Evolutionary conservation across 2,329 filamentous ascomycete genomes (phyloP).

Genomic region (Beauveria medogensis): DNA sequence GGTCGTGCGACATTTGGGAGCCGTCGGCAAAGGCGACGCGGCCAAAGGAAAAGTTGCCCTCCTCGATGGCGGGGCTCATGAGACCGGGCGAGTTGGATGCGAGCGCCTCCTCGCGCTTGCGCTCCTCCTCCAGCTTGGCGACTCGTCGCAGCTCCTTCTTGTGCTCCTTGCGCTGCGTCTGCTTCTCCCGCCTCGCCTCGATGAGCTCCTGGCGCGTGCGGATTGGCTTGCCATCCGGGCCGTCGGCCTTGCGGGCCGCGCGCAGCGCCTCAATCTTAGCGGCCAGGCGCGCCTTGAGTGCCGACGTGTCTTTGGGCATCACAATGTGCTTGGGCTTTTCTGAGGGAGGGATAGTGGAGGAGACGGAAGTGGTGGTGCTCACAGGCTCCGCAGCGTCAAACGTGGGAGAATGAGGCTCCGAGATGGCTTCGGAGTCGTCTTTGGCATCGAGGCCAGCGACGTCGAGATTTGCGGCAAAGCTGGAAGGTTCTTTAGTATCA

Average conservation of each 20-base stretch:
- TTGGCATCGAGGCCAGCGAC: slow-evolving; percentile 26
- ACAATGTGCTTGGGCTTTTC: slow-evolving; percentile 59
- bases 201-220: slow-evolving; percentile 86
- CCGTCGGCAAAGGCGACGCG: slow-evolving; percentile 88
- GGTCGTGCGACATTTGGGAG: slow-evolving; percentile 64
- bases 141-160: slow-evolving; percentile 78
- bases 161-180: slow-evolving; percentile 75
- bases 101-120: slow-evolving; percentile 53
- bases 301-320: slow-evolving; percentile 62
- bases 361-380: slow-evolving; percentile 59
- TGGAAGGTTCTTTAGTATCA: slow-evolving; percentile 14
- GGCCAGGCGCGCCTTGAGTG: slow-evolving; percentile 69
- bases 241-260: slow-evolving; percentile 79
- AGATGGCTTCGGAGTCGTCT: slow-evolving; percentile 46
- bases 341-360: slow-evolving; percentile 53
- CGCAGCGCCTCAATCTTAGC: slow-evolving; percentile 80
- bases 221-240: slow-evolving; percentile 65
- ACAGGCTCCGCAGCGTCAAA: slow-evolving; percentile 50
- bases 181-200: slow-evolving; percentile 79
- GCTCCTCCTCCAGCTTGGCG: slow-evolving; percentile 72
- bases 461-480: slow-evolving; percentile 19
- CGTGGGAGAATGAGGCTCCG: slow-evolving; percentile 39
- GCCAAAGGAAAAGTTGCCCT: slow-evolving; percentile 69
- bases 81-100: slow-evolving; percentile 54
- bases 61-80: slow-evolving; percentile 47